These are phyloP conservation scores for Pyrrhoderma noxium DNA, from an alignment of 1,284 basidiomycete species.

Conservation along the genomic window DNA sequence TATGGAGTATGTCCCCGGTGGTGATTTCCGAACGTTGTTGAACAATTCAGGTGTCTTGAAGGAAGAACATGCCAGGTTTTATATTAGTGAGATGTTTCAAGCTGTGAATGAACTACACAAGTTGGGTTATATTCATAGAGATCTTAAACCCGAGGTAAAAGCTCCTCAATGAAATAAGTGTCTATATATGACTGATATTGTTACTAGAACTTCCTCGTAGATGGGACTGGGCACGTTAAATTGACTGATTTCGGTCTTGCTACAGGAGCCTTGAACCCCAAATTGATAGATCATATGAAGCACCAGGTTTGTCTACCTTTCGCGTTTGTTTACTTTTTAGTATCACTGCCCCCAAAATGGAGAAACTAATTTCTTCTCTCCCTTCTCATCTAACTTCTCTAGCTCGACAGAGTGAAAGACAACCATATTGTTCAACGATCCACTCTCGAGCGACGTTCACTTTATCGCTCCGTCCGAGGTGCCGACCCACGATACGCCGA, in stretches of 20 bases:
- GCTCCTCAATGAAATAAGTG: not conserved
- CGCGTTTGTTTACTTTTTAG: not conserved
- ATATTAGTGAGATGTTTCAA: constrained; percentile 94
- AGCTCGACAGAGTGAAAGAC: constrained; percentile 97
- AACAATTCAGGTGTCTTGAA: constrained; percentile 96
- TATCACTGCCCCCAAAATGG: not conserved
- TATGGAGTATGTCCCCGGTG: constrained; percentile 98
- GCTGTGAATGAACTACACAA: constrained; percentile 89
- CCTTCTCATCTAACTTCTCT: not conserved
- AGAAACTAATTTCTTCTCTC: not conserved
- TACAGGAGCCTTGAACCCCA: constrained; percentile 93
- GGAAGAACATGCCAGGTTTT: constrained; percentile 91
- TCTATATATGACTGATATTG: not conserved
- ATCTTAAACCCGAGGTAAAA: constrained; percentile 90
- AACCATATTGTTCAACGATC: constrained; percentile 86
- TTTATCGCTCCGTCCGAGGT: constrained; percentile 89
- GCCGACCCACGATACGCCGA: constrained; percentile 94
- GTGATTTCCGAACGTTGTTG: constrained; percentile 90
- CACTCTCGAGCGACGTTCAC: constrained; percentile 90
- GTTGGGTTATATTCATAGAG: constrained; percentile 94
- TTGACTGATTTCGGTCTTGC: constrained; percentile 98
- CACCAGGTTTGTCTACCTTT: constrained; percentile 55
- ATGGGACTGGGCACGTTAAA: constrained; percentile 94
- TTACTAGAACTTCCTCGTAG: constrained; percentile 92
- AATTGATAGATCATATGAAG: constrained; percentile 90